Percentiles rank a stretch among this genome's conserved stretches.
phyloP scores from a whole-genome alignment of 306 rosid genomes.

The Echinosophora koreensis region DNA sequence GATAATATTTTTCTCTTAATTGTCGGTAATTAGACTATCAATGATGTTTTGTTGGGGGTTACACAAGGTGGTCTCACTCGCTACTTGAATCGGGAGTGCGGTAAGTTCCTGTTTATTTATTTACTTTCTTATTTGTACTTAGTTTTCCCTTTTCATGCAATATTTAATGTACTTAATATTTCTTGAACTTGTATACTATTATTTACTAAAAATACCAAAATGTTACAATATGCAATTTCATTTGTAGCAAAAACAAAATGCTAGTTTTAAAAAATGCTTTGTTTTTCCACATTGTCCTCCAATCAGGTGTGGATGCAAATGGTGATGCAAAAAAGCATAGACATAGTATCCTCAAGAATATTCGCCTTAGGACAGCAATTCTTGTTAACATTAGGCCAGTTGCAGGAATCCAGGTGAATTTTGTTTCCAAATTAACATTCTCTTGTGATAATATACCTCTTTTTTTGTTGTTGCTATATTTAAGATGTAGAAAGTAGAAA shows the following conservation, averaged over 20 bases:
- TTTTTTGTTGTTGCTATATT: neutral
- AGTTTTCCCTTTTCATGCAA: neutral
- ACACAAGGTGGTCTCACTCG: conserved; percentile 69
- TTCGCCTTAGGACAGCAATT: conserved; percentile 61
- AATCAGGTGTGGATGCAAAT: conserved; percentile 38
- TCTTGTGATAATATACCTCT: neutral
- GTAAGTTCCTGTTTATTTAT: conserved; percentile 43
- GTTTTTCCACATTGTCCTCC: neutral
- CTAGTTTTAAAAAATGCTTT: neutral
- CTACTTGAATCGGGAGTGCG: conserved; percentile 58
- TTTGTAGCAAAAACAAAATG: neutral
- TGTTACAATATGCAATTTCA: neutral
- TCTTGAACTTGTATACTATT: neutral
- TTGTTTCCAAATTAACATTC: neutral
- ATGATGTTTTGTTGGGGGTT: conserved; percentile 72
- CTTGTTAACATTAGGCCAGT: conserved; percentile 62
- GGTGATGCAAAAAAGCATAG: neutral
- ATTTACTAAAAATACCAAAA: neutral
- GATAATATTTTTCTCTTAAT: neutral
- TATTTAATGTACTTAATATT: neutral
- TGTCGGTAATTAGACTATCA: conserved; percentile 59
- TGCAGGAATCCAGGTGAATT: conserved; percentile 67
- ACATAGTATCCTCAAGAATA: conserved; percentile 29
- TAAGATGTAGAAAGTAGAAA: neutral
- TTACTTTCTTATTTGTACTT: too few species aligned